Conservation (phyloP, 73 alveolate genomes). For the Paramecium sexaurelia region DNA sequence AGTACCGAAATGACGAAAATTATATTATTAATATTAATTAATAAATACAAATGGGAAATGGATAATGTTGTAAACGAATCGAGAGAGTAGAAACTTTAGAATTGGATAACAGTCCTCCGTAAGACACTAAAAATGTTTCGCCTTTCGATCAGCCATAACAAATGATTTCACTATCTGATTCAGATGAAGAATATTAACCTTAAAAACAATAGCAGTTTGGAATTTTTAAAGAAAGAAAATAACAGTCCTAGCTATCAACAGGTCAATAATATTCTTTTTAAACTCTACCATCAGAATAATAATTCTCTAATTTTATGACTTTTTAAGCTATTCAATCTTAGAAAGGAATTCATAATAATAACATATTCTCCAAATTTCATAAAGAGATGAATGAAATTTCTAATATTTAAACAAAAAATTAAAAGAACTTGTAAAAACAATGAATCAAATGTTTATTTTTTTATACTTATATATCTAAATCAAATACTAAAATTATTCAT, state of each 20-base stretch:
- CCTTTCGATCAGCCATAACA: neutral
- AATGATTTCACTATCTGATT: conserved; percentile 39
- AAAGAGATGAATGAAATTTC: conserved; percentile 48
- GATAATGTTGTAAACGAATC: conserved; percentile 3
- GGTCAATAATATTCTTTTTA: neutral
- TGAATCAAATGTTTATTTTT: neutral
- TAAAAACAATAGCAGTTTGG: neutral
- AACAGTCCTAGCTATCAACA: conserved; percentile 20
- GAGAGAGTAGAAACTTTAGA: conserved; percentile 32
- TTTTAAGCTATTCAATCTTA: conserved; percentile 46
- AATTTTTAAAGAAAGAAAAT: neutral
- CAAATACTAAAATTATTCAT: neutral
- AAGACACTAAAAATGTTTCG: neutral
- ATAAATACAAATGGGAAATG: conserved; percentile 42
- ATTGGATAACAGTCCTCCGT: neutral
- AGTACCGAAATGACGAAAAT: neutral
- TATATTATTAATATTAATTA: neutral
- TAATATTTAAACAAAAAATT: neutral
- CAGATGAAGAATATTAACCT: conserved; percentile 32
- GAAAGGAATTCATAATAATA: neutral
- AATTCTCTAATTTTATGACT: conserved; percentile 46
- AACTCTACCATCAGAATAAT: conserved; percentile 45
- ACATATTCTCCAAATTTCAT: conserved; percentile 20
- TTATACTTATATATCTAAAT: neutral
- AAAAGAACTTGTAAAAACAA: conserved; percentile 2